Evolutionary conservation across 345 rosid species (phyloP).

Genomic region (Salix udensis): DNA sequence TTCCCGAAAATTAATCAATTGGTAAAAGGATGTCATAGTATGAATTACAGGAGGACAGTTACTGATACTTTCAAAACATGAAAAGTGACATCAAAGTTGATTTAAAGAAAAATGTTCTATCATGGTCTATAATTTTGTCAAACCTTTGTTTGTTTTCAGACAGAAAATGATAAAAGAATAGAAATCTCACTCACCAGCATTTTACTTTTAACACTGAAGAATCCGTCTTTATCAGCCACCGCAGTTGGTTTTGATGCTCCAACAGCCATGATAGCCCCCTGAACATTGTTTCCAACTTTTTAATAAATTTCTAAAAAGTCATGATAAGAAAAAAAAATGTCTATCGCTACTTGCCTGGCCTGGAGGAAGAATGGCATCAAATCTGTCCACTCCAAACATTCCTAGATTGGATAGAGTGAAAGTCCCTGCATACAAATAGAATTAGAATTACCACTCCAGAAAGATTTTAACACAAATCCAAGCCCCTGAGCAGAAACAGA

Average conservation of each 20-base stretch:
- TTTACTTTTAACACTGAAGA: constrained; percentile 80
- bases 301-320: constrained; percentile 11
- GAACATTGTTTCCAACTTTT: constrained; percentile 19
- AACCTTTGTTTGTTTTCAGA: not conserved
- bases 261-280: constrained; percentile 99
- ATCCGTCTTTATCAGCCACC: constrained; percentile 80
- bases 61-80: not conserved
- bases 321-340: not conserved
- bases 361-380: constrained; percentile 98
- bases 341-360: constrained; percentile 62
- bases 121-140: not conserved
- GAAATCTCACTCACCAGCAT: constrained; percentile 65
- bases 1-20: not conserved
- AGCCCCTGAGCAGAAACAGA: not conserved
- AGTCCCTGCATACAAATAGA: constrained; percentile 55
- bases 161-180: not conserved
- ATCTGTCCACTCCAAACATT: constrained; percentile 94
- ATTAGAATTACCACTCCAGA: not conserved
- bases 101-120: not conserved
- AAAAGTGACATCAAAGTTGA: not conserved
- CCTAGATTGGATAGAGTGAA: constrained; percentile 92
- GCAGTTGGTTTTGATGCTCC: constrained; percentile 95
- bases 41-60: not conserved
- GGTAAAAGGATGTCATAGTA: not conserved
- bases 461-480: not conserved